Base-by-base conservation (phyloP, 2,329 filamentous ascomycete species). In the Samsoniella hepiali region DNA sequence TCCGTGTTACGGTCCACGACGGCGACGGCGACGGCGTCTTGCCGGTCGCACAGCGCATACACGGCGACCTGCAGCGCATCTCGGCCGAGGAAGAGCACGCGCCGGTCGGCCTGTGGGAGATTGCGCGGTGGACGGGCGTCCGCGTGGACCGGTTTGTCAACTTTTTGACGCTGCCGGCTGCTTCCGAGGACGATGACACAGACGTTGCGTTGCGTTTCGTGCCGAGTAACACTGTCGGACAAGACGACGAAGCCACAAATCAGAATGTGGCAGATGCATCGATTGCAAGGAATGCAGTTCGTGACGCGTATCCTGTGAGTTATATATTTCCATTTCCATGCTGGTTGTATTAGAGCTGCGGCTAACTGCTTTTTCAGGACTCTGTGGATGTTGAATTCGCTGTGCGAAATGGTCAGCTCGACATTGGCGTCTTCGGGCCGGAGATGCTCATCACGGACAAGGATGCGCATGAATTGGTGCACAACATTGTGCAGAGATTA, bases 141-240 rank as follows among this genome's bases (percentile, higher is more conserved):
- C 79, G 75, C 61, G 74, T 96, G 1, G 84, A 90, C 68, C 87
- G 84, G 0, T 94, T 91, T 76, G 86, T 97, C 69, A 97, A 97
- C 72, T 95, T 96, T 67, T 74, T 96, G 22, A 86, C 81, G 58
- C 73, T 87, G 5, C 83, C 83, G 0, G 63, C 36, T 1, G 27
- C 9, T 22, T 22, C 22, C 1, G 34, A 29, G 11, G 27, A 50
- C 11, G 51, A 66, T 8, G 47, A 62, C 15, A 31, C 1, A 31
- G 50, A n/a, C 5, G 45, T 47, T n/a, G 17, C 27, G 11, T n/a
- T 63, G 11, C 45, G 15, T 8, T 31, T 36, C 3, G 6, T 50
- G 22, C 27, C 34, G 17, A n/a, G 27, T 17, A 34, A 17, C 15
- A 5, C 36, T 3, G 10, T 9, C 22, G 13, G 11, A 32, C 13